A percentile compares a stretch with the other conserved stretches of the same genome.
Conservation (phyloP, 2,329 filamentous ascomycete species). For the Aphanocladium album region DNA sequence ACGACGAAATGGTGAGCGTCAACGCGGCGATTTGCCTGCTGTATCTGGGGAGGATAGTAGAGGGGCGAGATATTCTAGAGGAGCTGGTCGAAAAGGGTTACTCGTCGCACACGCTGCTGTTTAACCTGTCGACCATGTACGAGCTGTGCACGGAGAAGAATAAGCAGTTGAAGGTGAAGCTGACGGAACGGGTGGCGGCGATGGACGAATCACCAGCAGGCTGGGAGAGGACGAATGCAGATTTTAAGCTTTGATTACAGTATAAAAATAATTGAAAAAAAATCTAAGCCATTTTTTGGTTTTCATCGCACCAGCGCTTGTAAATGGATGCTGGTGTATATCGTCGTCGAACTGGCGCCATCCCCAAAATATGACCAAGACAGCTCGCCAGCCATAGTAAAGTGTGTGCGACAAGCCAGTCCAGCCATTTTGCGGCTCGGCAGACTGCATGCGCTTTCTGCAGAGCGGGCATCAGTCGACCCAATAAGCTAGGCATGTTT, state of each 20-base stretch:
- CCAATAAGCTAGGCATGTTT: conserved; percentile 9
- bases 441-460: background rate
- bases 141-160: conserved; percentile 82
- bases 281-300: background rate
- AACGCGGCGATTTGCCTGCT: conserved; percentile 81
- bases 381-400: conserved; percentile 1
- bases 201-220: conserved; percentile 52
- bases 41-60: conserved; percentile 71
- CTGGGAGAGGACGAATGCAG: conserved; percentile 66
- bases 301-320: background rate
- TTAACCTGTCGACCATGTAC: conserved; percentile 88
- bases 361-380: background rate
- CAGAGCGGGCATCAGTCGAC: background rate
- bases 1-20: conserved; percentile 68
- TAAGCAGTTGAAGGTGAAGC: conserved; percentile 59
- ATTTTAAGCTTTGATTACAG: conserved; percentile 61
- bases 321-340: conserved; percentile 14
- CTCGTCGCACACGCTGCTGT: conserved; percentile 74
- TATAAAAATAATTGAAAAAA: background rate
- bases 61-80: conserved; percentile 66
- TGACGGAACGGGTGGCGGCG: conserved; percentile 65
- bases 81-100: conserved; percentile 55
- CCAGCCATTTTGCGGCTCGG: accelerated
- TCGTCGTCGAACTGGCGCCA: conserved; percentile 4
- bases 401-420: conserved; percentile 2